Base-by-base conservation (phyloP, 2,329 filamentous ascomycete genomes). In the Penicillium sp. region DNA sequence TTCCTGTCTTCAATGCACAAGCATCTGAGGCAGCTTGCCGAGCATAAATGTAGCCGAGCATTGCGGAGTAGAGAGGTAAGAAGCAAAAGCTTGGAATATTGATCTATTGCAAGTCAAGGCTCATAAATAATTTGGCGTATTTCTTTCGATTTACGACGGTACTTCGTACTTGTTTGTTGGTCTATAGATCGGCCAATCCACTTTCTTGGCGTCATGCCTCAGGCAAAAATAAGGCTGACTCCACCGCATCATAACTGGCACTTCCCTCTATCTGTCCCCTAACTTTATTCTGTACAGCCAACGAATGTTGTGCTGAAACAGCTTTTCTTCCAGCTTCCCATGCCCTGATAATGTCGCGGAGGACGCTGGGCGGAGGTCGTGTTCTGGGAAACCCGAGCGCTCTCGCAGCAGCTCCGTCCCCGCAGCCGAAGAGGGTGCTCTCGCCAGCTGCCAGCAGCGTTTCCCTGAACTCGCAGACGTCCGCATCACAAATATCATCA, bases 321-420 rank as follows among this genome's bases (percentile, higher is more conserved):
- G 54, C 38, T 57, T 47, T 18, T 40, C 43, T 22, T 48, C 16
- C 62, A 51, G 42, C 55, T 63, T 67, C 66, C 60, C 73, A 73
- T 73, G 71, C 65, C 65, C 62, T 76, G 73, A 76, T 67, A 74
- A 96, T 96, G 91, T 89, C 91, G 67, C 83, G 84, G 75, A 86
- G 90, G 80, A 92, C 89, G 81, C 84, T 97, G 74, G 93, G 93
- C 76, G 92, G 93, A 77, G 93, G 93, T 73, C 87, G 93, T 78
- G 87, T 97, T 70, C 80, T 97, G 67, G 93, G 93, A 68, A 95
- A 84, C 77, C 91, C 91, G 67, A 91, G 88, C 75, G 86, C 88
- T 67, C 85, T 96, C 67, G 89, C 91, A 67, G 79, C 83, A 60
- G 71, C 75, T 56, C 73, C 78, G 61, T 73, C 72, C 61, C 72